Evolutionary conservation across 768 basidiomycete genomes (phyloP).

Genomic region (Podaxis pistillaris): DNA sequence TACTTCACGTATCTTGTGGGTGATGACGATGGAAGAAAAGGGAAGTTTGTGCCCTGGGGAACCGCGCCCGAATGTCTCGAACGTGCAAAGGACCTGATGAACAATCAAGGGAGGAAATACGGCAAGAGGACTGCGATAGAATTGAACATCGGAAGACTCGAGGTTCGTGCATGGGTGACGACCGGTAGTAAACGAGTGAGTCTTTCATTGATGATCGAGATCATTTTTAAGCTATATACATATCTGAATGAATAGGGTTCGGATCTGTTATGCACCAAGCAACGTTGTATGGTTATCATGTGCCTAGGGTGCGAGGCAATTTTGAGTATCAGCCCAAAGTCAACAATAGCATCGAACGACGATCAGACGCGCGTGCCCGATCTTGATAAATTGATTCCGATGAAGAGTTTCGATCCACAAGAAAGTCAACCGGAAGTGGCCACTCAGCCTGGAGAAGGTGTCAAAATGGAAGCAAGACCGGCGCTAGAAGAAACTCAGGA

Average conservation of each 20-base stretch:
- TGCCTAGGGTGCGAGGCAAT: conserved; percentile 38
- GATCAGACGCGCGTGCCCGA: conserved; percentile 11
- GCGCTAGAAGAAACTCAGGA: neutral
- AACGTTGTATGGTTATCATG: conserved; percentile 29
- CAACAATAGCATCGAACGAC: conserved; percentile 4
- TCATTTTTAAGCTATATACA: neutral
- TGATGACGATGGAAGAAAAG: conserved; percentile 11
- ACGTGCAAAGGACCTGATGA: conserved; percentile 29
- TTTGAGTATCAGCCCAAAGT: conserved; percentile 28
- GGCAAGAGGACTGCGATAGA: conserved; percentile 27
- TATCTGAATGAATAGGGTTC: conserved; percentile 21
- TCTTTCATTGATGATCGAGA: conserved; percentile 7
- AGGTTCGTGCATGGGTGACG: conserved; percentile 41
- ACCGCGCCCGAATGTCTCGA: conserved; percentile 25
- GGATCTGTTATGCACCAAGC: conserved; percentile 25
- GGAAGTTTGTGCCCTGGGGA: conserved; percentile 8
- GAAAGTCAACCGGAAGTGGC: conserved; percentile 4
- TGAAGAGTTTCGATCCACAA: conserved; percentile 13
- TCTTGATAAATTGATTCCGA: conserved; percentile 13
- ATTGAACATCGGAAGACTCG: conserved; percentile 32
- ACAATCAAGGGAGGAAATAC: conserved; percentile 30
- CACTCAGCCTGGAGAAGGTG: neutral
- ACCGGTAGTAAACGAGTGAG: conserved; percentile 36
- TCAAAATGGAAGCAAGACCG: neutral
- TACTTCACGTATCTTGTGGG: conserved; percentile 26